Conservation (phyloP, 352 stramenopile species). For the Pythium sp. region DNA sequence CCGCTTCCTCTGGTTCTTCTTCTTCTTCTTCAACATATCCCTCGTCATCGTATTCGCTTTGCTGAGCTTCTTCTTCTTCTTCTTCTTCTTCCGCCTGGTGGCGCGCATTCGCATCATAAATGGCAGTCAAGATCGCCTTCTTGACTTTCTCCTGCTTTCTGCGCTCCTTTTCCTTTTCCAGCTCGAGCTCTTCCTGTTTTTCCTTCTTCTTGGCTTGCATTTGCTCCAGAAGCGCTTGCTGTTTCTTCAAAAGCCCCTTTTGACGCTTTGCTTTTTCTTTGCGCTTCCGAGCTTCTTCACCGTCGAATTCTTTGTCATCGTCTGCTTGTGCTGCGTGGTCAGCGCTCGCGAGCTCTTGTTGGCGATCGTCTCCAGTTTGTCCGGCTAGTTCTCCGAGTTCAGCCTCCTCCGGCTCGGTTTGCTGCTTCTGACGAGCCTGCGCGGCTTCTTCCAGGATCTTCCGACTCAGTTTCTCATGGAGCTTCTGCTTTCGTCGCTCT, state of each 20-base stretch:
- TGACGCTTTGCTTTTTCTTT: constrained; percentile 41
- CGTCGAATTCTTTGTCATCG: constrained; percentile 19
- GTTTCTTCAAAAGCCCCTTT: constrained; percentile 56
- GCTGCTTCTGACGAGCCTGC: constrained; percentile 28
- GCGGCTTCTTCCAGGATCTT: constrained; percentile 54
- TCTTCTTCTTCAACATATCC: neutral
- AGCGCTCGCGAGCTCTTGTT: constrained; percentile 6
- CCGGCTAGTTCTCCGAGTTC: constrained; percentile 15
- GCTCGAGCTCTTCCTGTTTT: constrained; percentile 42
- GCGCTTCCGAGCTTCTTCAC: constrained; percentile 17
- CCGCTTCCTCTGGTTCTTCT: neutral
- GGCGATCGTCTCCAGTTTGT: neutral
- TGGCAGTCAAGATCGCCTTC: constrained; percentile 47
- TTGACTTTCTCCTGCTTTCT: constrained; percentile 59
- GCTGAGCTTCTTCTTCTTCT: constrained; percentile 18
- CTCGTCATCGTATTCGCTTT: constrained; percentile 9
- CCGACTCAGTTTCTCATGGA: constrained; percentile 53
- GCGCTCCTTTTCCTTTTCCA: constrained; percentile 42
- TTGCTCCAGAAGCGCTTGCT: constrained; percentile 50
- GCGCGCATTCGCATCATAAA: constrained; percentile 42
- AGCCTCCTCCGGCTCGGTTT: constrained; percentile 20
- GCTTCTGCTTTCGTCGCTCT: constrained; percentile 50
- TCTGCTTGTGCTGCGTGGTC: constrained; percentile 12
- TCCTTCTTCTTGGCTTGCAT: constrained; percentile 55
- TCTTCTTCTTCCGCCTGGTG: constrained; percentile 29